Evolutionary conservation across 225 moss, liverwort and hornwort genomes (phyloP).

Genomic region (Physcomitrellopsis africana): DNA sequence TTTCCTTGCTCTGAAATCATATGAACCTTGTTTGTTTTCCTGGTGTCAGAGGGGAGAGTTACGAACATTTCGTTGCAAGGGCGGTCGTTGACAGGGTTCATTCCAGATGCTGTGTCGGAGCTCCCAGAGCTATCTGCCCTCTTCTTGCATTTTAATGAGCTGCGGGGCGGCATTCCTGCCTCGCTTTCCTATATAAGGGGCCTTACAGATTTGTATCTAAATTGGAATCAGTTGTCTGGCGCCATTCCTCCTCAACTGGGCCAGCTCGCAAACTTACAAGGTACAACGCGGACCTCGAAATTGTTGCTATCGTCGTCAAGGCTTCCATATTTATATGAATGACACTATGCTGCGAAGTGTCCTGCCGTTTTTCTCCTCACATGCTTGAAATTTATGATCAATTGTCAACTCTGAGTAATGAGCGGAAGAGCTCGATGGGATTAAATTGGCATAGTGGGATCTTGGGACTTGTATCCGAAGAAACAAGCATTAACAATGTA

Average conservation of each 20-base stretch:
- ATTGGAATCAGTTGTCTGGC: conserved; percentile 53
- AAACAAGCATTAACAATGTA: no score
- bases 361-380: no score
- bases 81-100: conserved; percentile 48
- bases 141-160: conserved; percentile 53
- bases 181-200: conserved; percentile 45
- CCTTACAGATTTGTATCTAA: conserved; percentile 57
- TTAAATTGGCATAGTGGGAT: no score
- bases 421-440: not conserved
- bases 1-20: not conserved
- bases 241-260: conserved; percentile 52
- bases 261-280: conserved; percentile 50
- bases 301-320: not conserved
- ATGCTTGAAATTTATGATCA: no score
- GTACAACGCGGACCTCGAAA: conserved; percentile 22
- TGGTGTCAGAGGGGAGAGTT: conserved; percentile 45
- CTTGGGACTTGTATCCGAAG: no score
- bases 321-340: no score
- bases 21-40: not conserved
- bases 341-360: conserved; percentile 5
- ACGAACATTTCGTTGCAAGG: conserved; percentile 51
- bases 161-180: conserved; percentile 50
- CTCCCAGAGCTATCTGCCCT: conserved; percentile 49
- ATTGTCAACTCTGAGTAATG: no score
- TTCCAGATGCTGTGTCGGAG: conserved; percentile 53